Base-by-base conservation (phyloP, 441 rosid species). In the Jatropha podagrica region DNA sequence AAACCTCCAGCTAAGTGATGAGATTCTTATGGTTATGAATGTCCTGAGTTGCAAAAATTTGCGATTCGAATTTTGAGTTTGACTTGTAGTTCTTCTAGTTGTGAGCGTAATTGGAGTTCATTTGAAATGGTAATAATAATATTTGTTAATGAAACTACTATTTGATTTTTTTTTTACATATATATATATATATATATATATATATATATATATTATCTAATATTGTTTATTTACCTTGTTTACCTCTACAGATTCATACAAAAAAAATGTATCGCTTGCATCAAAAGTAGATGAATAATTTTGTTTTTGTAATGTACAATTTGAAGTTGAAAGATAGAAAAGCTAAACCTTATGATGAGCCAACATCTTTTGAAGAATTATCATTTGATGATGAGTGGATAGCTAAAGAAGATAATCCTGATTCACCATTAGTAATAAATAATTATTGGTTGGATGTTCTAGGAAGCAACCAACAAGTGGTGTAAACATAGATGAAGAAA, bases 1-100 rank as follows among this genome's bases (percentile, higher is more conserved):
- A 65, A 40, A 14, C 4, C 23, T 8, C 38, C 60, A 75, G 68
- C 65, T 1, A n/a, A 65, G 7, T 75, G 77, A 78, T 72, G 78
- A 71, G 77, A 74, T 48, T 58, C 10, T 38, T 69, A 67, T 52
- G 73, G 77, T 11, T 69, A 64, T 42, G 46, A 78, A 23, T 58
- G 48, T 37, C 78, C 71, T 0, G 44, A 81, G 41, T 42, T 76
- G 59, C 41, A 76, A 56, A 78, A 46, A 20, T 78, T 78, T 72
- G 73, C 70, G 8, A 65, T 76, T 13, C 10, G 62, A 52, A 52
- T 78, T 44, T 18, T 75, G n/a, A 81, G 78, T 38, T 80, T 67
- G 62, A 77, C 83, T 40, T 69, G 73, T 66, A 12, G 58, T 5
- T 46, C 68, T 9, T 61, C 4, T 10, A 26, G 70, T 5, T 40